Conservation (phyloP, 768 basidiomycete species). For the Artomyces pyxidatus region DNA sequence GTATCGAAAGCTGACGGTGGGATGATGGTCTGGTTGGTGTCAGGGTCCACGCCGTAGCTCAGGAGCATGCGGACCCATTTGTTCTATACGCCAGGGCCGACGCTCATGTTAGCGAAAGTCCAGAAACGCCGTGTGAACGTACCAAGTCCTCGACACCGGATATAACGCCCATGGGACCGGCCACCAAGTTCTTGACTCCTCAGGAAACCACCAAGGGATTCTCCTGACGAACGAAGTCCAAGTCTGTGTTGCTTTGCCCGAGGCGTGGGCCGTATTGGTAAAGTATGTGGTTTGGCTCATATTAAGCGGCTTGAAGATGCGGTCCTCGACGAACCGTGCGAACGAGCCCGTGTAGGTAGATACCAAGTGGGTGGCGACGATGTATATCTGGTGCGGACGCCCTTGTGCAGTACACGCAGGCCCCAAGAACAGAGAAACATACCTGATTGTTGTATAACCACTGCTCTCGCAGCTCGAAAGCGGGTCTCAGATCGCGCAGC, state of each 20-base stretch:
- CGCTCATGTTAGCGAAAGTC: too few species aligned
- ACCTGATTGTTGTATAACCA: conserved; percentile 33
- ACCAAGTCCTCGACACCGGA: conserved; percentile 37
- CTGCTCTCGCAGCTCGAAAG: conserved; percentile 28
- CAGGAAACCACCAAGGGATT: conserved; percentile 24
- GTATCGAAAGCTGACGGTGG: conserved; percentile 23
- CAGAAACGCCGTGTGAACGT: too few species aligned
- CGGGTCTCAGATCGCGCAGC: conserved; percentile 24
- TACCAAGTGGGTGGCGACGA: conserved; percentile 27
- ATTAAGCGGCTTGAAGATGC: conserved; percentile 31
- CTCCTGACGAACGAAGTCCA: conserved; percentile 26
- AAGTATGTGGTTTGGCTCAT: conserved; percentile 35
- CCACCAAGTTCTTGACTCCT: conserved; percentile 19
- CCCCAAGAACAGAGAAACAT: not conserved
- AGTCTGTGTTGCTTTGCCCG: conserved; percentile 26
- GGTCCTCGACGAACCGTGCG: conserved; percentile 31
- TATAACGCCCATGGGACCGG: conserved; percentile 36
- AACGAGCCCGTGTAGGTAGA: conserved; percentile 27
- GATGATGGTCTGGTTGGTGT: conserved; percentile 24
- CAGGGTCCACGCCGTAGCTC: conserved; percentile 23
- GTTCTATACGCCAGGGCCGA: too few species aligned
- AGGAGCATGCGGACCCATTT: conserved; percentile 33
- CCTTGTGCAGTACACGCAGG: too few species aligned
- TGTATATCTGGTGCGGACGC: conserved; percentile 27
- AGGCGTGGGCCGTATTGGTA: conserved; percentile 21